phyloP scores from a whole-genome alignment of 768 basidiomycete genomes.

The Cystobasidium tubakii region DNA sequence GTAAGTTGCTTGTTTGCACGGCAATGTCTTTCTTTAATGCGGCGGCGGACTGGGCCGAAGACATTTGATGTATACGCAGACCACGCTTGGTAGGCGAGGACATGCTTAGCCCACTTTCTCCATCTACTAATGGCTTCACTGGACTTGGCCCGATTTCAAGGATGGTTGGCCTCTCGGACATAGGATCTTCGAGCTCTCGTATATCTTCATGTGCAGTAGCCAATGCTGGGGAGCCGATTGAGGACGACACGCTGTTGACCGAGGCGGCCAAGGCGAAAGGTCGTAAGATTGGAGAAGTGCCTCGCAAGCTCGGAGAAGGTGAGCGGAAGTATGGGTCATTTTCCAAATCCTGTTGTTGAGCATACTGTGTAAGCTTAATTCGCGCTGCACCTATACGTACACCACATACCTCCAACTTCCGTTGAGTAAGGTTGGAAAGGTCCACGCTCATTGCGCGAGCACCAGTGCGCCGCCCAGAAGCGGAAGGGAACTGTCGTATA shows the following conservation, averaged over 20 bases:
- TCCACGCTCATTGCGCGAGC: slow-evolving; percentile 33
- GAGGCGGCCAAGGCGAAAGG: slow-evolving; percentile 28
- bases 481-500: not conserved
- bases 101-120: slow-evolving; percentile 12
- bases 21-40: slow-evolving; percentile 5
- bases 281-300: slow-evolving; percentile 15
- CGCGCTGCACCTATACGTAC: no score
- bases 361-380: no score
- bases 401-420: slow-evolving; percentile 18
- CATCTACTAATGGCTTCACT: not conserved
- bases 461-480: not conserved
- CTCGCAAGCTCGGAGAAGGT: slow-evolving; percentile 6
- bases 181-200: slow-evolving; percentile 7
- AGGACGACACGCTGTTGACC: slow-evolving; percentile 27
- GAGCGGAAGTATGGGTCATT: not conserved
- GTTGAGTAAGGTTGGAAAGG: slow-evolving; percentile 8
- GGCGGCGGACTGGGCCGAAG: not conserved
- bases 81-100: slow-evolving; percentile 15
- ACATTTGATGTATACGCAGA: not conserved
- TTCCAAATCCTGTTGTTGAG: slow-evolving; percentile 29
- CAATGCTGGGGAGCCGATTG: slow-evolving; percentile 22
- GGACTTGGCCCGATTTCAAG: slow-evolving; percentile 33
- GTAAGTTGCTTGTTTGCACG: not conserved
- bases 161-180: slow-evolving; percentile 7
- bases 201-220: slow-evolving; percentile 30